These are phyloP conservation scores for Ophiostoma piceae DNA, from an alignment of 2,329 filamentous ascomycete species.

Conservation along the genomic window DNA sequence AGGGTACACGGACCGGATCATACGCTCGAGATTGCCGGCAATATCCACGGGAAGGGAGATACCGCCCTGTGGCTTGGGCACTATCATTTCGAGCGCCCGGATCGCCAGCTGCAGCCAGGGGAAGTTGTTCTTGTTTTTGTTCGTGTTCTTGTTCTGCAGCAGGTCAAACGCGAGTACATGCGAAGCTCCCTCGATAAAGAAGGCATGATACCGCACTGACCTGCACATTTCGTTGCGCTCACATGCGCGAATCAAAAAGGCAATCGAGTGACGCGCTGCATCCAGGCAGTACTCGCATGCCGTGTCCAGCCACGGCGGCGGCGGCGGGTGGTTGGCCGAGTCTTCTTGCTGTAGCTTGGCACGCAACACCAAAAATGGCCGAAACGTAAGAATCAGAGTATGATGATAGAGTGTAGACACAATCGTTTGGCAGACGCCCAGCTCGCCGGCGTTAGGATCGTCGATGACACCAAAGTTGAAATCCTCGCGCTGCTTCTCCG, in stretches of 20 bases:
- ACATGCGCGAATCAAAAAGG: conserved; percentile 21
- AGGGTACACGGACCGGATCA: conserved; percentile 26
- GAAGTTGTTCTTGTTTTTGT: conserved; percentile 19
- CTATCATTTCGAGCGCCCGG: conserved; percentile 22
- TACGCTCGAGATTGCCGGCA: conserved; percentile 23
- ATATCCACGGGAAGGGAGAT: conserved; percentile 18
- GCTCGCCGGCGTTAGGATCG: conserved; percentile 23
- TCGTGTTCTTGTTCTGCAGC: conserved; percentile 21
- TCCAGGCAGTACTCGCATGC: conserved; percentile 26
- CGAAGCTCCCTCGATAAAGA: conserved; percentile 27
- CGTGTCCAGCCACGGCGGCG: conserved; percentile 25
- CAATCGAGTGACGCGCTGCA: conserved; percentile 25
- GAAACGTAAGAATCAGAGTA: conserved; percentile 26
- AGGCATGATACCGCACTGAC: conserved; percentile 25
- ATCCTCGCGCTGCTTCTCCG: conserved; percentile 22
- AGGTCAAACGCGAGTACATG: conserved; percentile 24
- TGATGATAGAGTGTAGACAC: conserved; percentile 28
- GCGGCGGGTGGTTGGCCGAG: conserved; percentile 19
- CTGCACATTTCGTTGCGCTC: conserved; percentile 25
- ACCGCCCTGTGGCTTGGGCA: conserved; percentile 1
- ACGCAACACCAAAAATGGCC: conserved; percentile 26
- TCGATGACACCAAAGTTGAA: conserved; percentile 22
- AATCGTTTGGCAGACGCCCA: conserved; percentile 26
- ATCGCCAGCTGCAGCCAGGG: conserved; percentile 25
- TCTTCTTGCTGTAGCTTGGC: conserved; percentile 25